These are phyloP conservation scores for Leccinum insigne DNA, from an alignment of 1,284 basidiomycete genomes.

Conservation along the genomic window DNA sequence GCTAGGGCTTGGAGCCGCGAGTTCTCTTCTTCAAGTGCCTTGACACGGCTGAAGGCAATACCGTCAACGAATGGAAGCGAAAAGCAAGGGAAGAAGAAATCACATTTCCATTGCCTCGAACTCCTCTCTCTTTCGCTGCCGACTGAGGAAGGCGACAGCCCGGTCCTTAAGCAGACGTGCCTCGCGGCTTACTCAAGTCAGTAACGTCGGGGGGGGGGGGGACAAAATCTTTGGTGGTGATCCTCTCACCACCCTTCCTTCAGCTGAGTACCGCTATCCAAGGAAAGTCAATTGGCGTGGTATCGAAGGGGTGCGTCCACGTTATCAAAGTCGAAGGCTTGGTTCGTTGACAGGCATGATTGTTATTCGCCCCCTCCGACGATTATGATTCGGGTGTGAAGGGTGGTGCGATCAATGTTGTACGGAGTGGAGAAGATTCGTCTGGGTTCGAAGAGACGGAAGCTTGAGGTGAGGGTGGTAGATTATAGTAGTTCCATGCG, in stretches of 20 bases:
- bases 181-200: no score
- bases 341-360: slow-evolving; percentile 64
- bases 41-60: slow-evolving; percentile 33
- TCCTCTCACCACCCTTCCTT: slow-evolving; percentile 60
- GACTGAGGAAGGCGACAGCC: slow-evolving; percentile 86
- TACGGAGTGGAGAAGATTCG: slow-evolving; percentile 47
- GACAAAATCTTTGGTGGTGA: slow-evolving; percentile 76
- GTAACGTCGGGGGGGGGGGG: no score
- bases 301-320: slow-evolving; percentile 32
- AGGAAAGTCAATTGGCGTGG: slow-evolving; percentile 30
- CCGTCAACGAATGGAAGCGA: slow-evolving; percentile 13
- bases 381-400: slow-evolving; percentile 44
- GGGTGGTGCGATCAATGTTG: slow-evolving; percentile 52
- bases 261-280: slow-evolving; percentile 25
- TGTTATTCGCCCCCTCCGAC: slow-evolving; percentile 44
- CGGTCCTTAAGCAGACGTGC: slow-evolving; percentile 63
- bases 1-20: slow-evolving; percentile 61
- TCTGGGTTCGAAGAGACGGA: slow-evolving; percentile 44
- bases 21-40: slow-evolving; percentile 77
- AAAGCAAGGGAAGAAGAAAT: slow-evolving; percentile 28
- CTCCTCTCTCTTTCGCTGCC: slow-evolving; percentile 90
- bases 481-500: slow-evolving; percentile 45
- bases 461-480: slow-evolving; percentile 52
- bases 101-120: slow-evolving; percentile 90
- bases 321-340: slow-evolving; percentile 63